Percentiles rank a stretch among this genome's conserved stretches.
Evolutionary conservation across 2,329 filamentous ascomycete species (phyloP).

Genomic region (Penicillium oxalicum): DNA sequence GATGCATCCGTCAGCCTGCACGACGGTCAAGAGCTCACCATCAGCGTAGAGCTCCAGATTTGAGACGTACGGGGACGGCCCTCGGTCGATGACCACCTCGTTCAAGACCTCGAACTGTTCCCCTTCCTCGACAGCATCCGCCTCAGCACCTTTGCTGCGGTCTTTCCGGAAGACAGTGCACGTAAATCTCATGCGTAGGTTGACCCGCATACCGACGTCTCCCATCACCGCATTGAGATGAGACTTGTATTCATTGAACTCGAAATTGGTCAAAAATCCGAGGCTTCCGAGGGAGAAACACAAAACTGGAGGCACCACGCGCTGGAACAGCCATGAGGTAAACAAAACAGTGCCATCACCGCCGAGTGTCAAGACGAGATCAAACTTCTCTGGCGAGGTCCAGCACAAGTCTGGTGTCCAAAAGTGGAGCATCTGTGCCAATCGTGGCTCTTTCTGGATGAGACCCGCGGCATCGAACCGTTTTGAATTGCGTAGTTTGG

Average conservation of each 20-base stretch:
- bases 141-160: slow-evolving; percentile 39
- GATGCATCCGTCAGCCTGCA: slow-evolving; percentile 95
- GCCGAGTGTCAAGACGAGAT: slow-evolving; percentile 85
- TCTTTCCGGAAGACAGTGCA: slow-evolving; percentile 86
- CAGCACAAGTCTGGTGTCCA: slow-evolving; percentile 97
- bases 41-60: slow-evolving; percentile 95
- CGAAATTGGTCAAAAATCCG: slow-evolving; percentile 94
- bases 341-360: slow-evolving; percentile 97
- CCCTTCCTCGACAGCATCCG: slow-evolving; percentile 68
- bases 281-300: slow-evolving; percentile 89
- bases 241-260: slow-evolving; percentile 82
- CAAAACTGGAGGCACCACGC: slow-evolving; percentile 86
- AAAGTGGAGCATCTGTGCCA: slow-evolving; percentile 79
- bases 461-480: slow-evolving; percentile 76
- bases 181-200: slow-evolving; percentile 96
- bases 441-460: slow-evolving; percentile 66
- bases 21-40: slow-evolving; percentile 86
- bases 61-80: slow-evolving; percentile 92
- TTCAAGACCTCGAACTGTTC: slow-evolving; percentile 98
- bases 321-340: slow-evolving; percentile 93
- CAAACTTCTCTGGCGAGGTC: slow-evolving; percentile 88
- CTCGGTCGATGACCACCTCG: slow-evolving; percentile 95
- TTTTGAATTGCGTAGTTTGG: slow-evolving; percentile 80
- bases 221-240: slow-evolving; percentile 89
- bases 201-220: slow-evolving; percentile 91